Percentiles rank a stretch among this genome's conserved stretches.
Conservation (phyloP, 2,329 filamentous ascomycete species). For the Penicillium crustosum region DNA sequence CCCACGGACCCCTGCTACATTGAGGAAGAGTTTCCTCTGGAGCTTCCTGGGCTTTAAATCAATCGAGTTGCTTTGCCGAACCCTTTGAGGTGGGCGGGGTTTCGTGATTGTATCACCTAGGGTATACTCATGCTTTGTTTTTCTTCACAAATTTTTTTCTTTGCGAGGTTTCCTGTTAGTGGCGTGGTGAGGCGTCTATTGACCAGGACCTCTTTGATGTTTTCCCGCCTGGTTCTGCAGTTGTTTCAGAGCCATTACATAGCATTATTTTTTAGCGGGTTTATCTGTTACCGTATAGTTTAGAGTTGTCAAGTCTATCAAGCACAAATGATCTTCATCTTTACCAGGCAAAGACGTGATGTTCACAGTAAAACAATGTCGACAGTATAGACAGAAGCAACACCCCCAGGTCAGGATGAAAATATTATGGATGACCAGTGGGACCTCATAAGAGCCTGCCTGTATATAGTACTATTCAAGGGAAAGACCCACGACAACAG, state of each 20-base stretch:
- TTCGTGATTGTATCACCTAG: too few relatives aligned
- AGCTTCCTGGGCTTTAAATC: background rate
- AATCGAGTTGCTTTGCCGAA: background rate
- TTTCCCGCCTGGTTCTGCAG: background rate
- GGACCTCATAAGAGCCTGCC: background rate
- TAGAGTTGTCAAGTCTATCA: background rate
- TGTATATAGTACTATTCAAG: background rate
- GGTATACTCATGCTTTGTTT: background rate
- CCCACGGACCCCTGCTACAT: background rate
- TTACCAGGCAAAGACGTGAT: background rate
- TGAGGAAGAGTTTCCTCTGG: background rate
- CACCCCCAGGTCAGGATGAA: background rate
- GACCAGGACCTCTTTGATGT: background rate
- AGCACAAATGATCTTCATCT: background rate
- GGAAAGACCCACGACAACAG: background rate
- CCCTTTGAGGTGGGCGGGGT: background rate
- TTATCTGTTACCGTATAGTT: background rate
- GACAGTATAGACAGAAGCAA: too few relatives aligned
- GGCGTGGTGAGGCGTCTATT: background rate
- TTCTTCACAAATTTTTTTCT: background rate
- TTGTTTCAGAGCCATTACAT: background rate
- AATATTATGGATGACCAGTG: background rate
- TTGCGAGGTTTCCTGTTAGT: background rate
- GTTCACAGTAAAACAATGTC: background rate
- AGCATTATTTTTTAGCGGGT: background rate